Conservation (phyloP, 2,329 filamentous ascomycete genomes). For the Cladosporium sphaerospermum region DNA sequence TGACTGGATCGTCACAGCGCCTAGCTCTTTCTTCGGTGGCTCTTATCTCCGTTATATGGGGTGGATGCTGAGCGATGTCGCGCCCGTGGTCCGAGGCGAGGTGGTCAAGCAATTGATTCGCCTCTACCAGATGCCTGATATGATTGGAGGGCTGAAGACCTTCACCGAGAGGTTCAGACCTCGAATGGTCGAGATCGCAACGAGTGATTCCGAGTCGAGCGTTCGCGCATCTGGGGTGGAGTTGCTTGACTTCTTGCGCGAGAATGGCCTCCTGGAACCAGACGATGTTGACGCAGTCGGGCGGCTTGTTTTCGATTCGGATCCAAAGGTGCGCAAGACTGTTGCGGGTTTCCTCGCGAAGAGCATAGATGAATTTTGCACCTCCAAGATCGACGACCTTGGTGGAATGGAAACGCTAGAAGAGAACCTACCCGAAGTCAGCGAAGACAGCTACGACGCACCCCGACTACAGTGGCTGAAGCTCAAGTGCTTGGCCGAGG, state of each 20-base stretch:
- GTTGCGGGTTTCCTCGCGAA: constrained; percentile 87
- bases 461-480: constrained; percentile 82
- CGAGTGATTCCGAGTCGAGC: constrained; percentile 70
- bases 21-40: constrained; percentile 84
- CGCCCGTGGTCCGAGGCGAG: constrained; percentile 69
- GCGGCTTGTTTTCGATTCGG: constrained; percentile 81
- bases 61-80: constrained; percentile 85
- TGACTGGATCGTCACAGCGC: constrained; percentile 78
- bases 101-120: constrained; percentile 75
- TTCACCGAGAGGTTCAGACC: constrained; percentile 90
- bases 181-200: constrained; percentile 87
- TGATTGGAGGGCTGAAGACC: constrained; percentile 68
- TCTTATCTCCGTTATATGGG: constrained; percentile 88
- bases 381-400: constrained; percentile 73
- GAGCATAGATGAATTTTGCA: constrained; percentile 75
- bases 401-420: constrained; percentile 71
- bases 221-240: constrained; percentile 77
- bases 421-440: constrained; percentile 66
- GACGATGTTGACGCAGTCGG: constrained; percentile 85
- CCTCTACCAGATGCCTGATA: constrained; percentile 74
- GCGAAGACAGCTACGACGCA: constrained; percentile 54
- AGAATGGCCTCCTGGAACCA: constrained; percentile 81
- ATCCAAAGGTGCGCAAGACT: constrained; percentile 76
- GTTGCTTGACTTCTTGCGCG: constrained; percentile 73
- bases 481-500: constrained; percentile 83